A percentile compares a stretch with the other conserved stretches of the same genome.
Evolutionary conservation across 1,284 basidiomycete genomes (phyloP).

Genomic region (Heterobasidion occidentale): DNA sequence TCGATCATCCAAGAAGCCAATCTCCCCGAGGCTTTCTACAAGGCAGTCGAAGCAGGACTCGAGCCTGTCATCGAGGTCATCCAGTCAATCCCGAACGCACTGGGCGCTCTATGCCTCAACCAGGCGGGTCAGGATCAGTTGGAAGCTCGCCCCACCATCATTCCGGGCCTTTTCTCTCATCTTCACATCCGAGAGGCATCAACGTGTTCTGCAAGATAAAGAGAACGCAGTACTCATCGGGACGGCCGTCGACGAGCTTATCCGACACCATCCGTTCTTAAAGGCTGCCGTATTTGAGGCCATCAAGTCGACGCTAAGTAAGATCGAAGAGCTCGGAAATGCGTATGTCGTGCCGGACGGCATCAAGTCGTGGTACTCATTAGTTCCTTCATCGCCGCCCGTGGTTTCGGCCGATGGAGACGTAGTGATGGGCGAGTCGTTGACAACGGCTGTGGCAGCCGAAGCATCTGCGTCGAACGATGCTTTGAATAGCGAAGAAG

Average conservation of each 20-base stretch:
- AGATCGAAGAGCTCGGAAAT: slow-evolving; percentile 69
- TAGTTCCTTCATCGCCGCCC: slow-evolving; percentile 31
- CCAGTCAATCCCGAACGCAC: slow-evolving; percentile 89
- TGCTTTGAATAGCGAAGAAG: slow-evolving; percentile 24
- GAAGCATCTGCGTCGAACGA: slow-evolving; percentile 17
- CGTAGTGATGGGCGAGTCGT: slow-evolving; percentile 39
- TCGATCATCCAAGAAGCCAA: slow-evolving; percentile 88
- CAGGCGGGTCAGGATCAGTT: slow-evolving; percentile 83
- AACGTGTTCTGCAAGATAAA: slow-evolving; percentile 86
- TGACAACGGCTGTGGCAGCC: slow-evolving; percentile 9
- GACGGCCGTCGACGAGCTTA: slow-evolving; percentile 88
- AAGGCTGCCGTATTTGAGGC: slow-evolving; percentile 77
- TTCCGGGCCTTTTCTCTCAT: slow-evolving; percentile 81
- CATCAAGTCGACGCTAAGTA: slow-evolving; percentile 60
- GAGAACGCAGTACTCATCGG: slow-evolving; percentile 90
- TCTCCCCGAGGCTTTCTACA: slow-evolving; percentile 87
- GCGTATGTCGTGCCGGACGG: slow-evolving; percentile 48
- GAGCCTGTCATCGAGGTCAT: slow-evolving; percentile 90
- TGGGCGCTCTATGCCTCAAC: slow-evolving; percentile 95
- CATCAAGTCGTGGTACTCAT: slow-evolving; percentile 58
- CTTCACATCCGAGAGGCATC: slow-evolving; percentile 80
- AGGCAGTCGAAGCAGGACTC: slow-evolving; percentile 75
- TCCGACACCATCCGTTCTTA: slow-evolving; percentile 90
- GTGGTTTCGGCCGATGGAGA: slow-evolving; percentile 23
- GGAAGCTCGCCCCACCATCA: slow-evolving; percentile 67